Evolutionary conservation across 352 stramenopile species (phyloP).

Genomic region (Phytophthora hibernalis): DNA sequence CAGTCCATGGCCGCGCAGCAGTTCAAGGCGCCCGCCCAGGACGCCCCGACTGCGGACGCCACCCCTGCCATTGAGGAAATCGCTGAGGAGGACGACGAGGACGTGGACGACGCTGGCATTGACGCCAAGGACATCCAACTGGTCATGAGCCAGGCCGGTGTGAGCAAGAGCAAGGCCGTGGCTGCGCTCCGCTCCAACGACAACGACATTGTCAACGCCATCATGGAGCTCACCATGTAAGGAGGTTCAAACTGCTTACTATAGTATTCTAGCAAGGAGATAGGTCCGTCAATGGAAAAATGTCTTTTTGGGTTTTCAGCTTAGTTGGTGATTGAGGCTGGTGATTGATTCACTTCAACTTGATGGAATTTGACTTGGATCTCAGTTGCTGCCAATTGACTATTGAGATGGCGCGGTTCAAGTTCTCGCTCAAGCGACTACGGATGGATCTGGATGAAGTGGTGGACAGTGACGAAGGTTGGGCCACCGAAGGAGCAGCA

Average conservation of each 20-base stretch:
- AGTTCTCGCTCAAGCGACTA: conserved; percentile 19
- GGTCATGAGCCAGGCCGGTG: conserved; percentile 95
- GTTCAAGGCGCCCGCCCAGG: conserved; percentile 83
- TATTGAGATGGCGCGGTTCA: conserved; percentile 17
- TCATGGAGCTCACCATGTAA: conserved; percentile 99
- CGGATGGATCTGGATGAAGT: conserved; percentile 11
- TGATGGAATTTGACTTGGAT: background rate
- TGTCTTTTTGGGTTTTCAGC: conserved; percentile 49
- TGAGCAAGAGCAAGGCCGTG: conserved; percentile 95
- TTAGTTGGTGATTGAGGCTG: too few species aligned
- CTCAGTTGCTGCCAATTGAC: background rate
- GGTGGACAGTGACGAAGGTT: background rate
- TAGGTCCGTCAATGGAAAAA: conserved; percentile 24
- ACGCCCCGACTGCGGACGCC: conserved; percentile 74
- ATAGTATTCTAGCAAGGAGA: conserved; percentile 35
- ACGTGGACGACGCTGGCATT: conserved; percentile 96
- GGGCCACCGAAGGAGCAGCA: background rate
- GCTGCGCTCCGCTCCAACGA: conserved; percentile 98
- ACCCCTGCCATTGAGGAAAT: conserved; percentile 43
- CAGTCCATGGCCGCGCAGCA: conserved; percentile 91
- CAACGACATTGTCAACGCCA: conserved; percentile 99
- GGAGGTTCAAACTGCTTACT: background rate
- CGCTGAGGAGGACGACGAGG: conserved; percentile 85
- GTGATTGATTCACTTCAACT: background rate
- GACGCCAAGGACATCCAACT: conserved; percentile 99